These are phyloP conservation scores for Myxozyma geophila DNA, from an alignment of 805 yeast genomes.

Conservation along the genomic window DNA sequence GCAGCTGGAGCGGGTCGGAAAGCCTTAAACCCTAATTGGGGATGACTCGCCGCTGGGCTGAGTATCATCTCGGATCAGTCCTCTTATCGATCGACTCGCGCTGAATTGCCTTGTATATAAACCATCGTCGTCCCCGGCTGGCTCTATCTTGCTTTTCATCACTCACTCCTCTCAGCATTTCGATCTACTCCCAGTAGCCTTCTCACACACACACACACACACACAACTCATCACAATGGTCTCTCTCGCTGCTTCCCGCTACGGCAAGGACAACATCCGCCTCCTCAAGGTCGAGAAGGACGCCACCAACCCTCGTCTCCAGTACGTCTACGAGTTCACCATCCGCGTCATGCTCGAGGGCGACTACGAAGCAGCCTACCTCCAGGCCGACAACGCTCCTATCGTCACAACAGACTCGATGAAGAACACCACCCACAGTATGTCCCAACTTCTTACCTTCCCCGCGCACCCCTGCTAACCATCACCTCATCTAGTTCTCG, in stretches of 20 bases:
- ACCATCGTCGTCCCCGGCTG: not conserved
- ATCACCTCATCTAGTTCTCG: conserved; percentile 54
- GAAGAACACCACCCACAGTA: conserved; percentile 37
- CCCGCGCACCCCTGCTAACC: not conserved
- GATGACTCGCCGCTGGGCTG: no score
- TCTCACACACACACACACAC: conserved; percentile 2
- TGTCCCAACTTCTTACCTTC: not conserved
- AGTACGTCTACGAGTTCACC: conserved; percentile 84
- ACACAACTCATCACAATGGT: conserved; percentile 20
- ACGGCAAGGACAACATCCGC: conserved; percentile 93
- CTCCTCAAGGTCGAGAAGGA: conserved; percentile 86
- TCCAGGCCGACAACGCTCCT: conserved; percentile 84
- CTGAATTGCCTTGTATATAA: no score
- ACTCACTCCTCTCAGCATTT: not conserved
- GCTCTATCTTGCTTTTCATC: not conserved
- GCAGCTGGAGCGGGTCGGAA: conserved; percentile 8
- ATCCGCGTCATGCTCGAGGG: conserved; percentile 78
- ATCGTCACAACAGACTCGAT: conserved; percentile 73
- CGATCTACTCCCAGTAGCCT: not conserved
- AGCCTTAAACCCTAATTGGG: no score
- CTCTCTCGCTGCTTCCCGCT: conserved; percentile 55
- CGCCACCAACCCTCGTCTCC: conserved; percentile 67
- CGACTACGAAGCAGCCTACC: conserved; percentile 77
- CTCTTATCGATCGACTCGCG: not conserved
- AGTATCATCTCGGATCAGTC: no score